Evolutionary conservation across 805 yeast genomes (phyloP).

Genomic region (Kuraishia floccosa): DNA sequence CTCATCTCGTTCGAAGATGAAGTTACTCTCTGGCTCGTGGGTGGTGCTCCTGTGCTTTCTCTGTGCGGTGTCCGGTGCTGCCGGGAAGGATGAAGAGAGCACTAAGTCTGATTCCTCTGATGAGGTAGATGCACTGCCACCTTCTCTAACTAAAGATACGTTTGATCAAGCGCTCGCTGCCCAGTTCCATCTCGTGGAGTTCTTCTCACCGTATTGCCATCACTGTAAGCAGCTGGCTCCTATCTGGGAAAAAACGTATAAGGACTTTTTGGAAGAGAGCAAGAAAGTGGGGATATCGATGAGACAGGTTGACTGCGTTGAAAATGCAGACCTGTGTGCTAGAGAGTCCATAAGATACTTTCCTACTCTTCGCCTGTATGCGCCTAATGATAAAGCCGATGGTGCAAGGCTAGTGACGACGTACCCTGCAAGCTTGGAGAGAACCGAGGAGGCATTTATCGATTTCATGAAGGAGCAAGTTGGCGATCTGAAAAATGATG

Average conservation of each 20-base stretch:
- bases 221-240: constrained; percentile 82
- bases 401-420: constrained; percentile 24
- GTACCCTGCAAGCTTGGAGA: constrained; percentile 33
- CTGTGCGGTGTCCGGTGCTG: too few relatives aligned
- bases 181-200: constrained; percentile 71
- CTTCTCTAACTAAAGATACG: constrained; percentile 30
- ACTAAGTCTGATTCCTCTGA: too few relatives aligned
- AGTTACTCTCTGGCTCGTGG: too few relatives aligned
- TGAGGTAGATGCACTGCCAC: constrained; percentile 43
- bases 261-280: constrained; percentile 36
- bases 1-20: too few relatives aligned
- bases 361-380: constrained; percentile 66
- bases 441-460: constrained; percentile 36
- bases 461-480: constrained; percentile 45
- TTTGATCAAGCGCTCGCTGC: constrained; percentile 38
- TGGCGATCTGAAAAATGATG: constrained; percentile 28
- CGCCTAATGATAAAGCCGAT: constrained; percentile 32
- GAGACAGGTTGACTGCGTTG: constrained; percentile 79
- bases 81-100: too few relatives aligned
- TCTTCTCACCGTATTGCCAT: constrained; percentile 79
- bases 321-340: constrained; percentile 75
- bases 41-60: too few relatives aligned
- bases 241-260: constrained; percentile 62
- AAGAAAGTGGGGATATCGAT: constrained; percentile 35
- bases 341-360: constrained; percentile 51